Evolutionary conservation across 768 basidiomycete genomes (phyloP).

Genomic region (Daedaleopsis sinensis): DNA sequence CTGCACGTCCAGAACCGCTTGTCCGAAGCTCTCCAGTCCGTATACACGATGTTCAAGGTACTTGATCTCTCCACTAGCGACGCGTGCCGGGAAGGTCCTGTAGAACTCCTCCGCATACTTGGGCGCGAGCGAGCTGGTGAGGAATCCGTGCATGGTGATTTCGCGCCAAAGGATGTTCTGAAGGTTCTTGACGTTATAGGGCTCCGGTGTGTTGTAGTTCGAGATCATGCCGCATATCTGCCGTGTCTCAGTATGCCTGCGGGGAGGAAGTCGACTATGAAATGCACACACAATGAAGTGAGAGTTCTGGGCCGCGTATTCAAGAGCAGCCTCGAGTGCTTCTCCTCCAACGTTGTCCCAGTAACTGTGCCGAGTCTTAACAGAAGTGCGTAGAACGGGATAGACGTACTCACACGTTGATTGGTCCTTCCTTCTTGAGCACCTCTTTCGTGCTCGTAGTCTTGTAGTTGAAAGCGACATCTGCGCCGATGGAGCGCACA

Average conservation of each 20-base stretch:
- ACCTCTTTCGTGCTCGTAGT: slow-evolving; percentile 53
- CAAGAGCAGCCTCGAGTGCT: slow-evolving; percentile 7
- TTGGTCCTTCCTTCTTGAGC: slow-evolving; percentile 56
- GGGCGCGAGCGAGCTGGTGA: slow-evolving; percentile 27
- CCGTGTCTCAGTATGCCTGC: neutral
- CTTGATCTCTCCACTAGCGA: slow-evolving; percentile 40
- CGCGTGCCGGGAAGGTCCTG: slow-evolving; percentile 29
- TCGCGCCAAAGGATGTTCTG: slow-evolving; percentile 29
- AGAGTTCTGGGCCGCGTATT: neutral
- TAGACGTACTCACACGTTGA: slow-evolving; percentile 40
- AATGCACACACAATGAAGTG: slow-evolving; percentile 17
- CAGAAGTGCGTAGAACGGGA: neutral
- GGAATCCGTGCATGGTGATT: slow-evolving; percentile 35
- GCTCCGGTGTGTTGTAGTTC: slow-evolving; percentile 24
- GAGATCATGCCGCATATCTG: slow-evolving; percentile 36
- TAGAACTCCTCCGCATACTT: slow-evolving; percentile 35
- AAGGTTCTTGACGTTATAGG: slow-evolving; percentile 31
- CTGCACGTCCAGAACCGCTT: slow-evolving; percentile 39
- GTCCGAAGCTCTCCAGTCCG: slow-evolving; percentile 37
- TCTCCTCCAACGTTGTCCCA: slow-evolving; percentile 13
- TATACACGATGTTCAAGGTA: slow-evolving; percentile 36
- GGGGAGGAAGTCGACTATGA: neutral
- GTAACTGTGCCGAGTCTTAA: neutral
- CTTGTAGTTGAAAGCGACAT: slow-evolving; percentile 79
- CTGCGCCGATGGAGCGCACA: slow-evolving; percentile 61